A percentile compares a stretch with the other conserved stretches of the same genome.
These are phyloP conservation scores for Uronychia setigera DNA, from an alignment of 73 alveolate genomes.

Conservation along the genomic window DNA sequence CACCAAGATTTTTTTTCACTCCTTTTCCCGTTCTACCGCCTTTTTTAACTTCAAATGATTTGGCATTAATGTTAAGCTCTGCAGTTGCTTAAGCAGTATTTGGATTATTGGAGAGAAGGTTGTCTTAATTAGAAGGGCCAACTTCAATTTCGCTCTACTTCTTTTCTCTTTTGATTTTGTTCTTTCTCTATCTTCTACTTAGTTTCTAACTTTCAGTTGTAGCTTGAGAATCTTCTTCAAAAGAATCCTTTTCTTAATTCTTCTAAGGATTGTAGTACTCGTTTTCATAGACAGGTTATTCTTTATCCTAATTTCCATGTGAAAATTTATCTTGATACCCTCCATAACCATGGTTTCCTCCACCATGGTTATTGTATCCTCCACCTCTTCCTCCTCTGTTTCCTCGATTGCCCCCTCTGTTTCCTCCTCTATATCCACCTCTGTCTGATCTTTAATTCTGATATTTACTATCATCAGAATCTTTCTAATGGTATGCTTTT, in stretches of 20 bases:
- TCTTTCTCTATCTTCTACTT: no score
- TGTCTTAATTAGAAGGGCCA: background rate
- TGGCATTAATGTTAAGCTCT: no score
- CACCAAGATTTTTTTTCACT: background rate
- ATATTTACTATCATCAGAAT: background rate
- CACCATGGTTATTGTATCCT: background rate
- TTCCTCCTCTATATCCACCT: slow-evolving; percentile 32
- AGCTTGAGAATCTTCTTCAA: background rate
- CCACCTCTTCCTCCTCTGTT: slow-evolving; percentile 19
- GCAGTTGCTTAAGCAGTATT: no score
- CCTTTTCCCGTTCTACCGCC: background rate
- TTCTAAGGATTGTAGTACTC: background rate
- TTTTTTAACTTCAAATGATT: background rate
- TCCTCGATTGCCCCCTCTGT: slow-evolving; percentile 38
- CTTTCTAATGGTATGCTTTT: background rate
- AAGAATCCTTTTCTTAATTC: background rate
- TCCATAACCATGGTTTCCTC: background rate
- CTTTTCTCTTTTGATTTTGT: no score
- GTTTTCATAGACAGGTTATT: background rate
- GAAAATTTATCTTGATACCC: background rate
- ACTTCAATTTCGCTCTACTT: no score
- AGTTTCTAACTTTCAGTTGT: no score
- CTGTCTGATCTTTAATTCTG: slow-evolving; percentile 4
- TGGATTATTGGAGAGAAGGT: background rate
- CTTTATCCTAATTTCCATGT: slow-evolving; percentile 10